These are phyloP conservation scores for Heliamphora pulchella DNA, from an alignment of 179 eudicot genomes.

Conservation along the genomic window DNA sequence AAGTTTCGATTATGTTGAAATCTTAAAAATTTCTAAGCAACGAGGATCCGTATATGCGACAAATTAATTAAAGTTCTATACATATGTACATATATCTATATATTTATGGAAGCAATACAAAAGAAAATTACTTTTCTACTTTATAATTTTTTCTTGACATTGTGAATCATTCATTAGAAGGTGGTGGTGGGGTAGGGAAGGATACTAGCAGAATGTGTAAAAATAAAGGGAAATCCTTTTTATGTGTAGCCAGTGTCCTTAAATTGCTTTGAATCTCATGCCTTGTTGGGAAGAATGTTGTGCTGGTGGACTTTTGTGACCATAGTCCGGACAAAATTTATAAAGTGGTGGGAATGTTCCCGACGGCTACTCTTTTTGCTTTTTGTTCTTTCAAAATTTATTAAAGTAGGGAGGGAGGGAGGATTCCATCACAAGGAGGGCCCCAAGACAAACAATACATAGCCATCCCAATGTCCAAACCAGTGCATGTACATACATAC, in stretches of 20 bases:
- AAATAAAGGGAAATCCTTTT: constrained; percentile 18
- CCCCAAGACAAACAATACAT: constrained; percentile 14
- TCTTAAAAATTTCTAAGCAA: too few relatives aligned
- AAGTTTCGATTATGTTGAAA: too few relatives aligned
- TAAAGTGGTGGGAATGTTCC: constrained; percentile 26
- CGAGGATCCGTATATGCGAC: too few relatives aligned
- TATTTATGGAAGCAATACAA: too few relatives aligned
- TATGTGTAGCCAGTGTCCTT: constrained; percentile 7
- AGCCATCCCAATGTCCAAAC: not conserved
- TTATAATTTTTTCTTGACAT: too few relatives aligned
- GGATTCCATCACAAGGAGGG: not conserved
- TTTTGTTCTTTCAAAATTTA: constrained; percentile 10
- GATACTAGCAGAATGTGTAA: constrained; percentile 16
- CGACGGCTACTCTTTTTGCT: constrained; percentile 21
- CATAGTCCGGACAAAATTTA: constrained; percentile 18
- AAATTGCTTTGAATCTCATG: constrained; percentile 28
- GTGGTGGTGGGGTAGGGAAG: too few relatives aligned
- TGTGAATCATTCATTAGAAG: too few relatives aligned
- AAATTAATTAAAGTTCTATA: too few relatives aligned
- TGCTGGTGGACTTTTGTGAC: not conserved
- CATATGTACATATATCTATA: too few relatives aligned
- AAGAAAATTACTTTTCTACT: too few relatives aligned
- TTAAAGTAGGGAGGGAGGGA: not conserved
- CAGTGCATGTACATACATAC: not conserved
- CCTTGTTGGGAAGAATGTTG: constrained; percentile 1